Conservation (phyloP, 768 basidiomycete genomes). For the Suillus alpinus region DNA sequence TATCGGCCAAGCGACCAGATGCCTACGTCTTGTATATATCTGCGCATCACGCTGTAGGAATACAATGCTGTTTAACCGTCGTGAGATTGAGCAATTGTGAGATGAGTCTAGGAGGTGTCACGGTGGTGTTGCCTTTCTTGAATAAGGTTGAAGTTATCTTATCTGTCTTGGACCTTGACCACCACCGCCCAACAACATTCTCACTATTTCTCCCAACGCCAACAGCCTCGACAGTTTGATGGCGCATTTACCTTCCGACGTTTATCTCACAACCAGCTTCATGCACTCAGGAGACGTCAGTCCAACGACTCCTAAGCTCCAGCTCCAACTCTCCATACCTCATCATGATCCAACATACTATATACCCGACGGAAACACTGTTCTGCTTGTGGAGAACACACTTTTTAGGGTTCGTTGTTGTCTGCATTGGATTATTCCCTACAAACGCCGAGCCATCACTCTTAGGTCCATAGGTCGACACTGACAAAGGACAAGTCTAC, state of each 20-base stretch:
- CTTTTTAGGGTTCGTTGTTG: constrained; percentile 45
- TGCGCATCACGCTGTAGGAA: constrained; percentile 10
- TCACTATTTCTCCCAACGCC: constrained; percentile 5
- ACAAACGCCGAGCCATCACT: constrained; percentile 17
- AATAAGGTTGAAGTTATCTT: neutral
- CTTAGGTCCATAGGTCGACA: constrained; percentile 39
- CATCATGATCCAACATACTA: constrained; percentile 40
- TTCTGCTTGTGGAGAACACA: constrained; percentile 41
- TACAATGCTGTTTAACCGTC: neutral
- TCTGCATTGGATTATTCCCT: constrained; percentile 4
- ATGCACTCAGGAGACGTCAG: constrained; percentile 32
- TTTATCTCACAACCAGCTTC: constrained; percentile 29
- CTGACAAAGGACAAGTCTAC: constrained; percentile 44
- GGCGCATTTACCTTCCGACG: constrained; percentile 30
- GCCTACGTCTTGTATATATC: constrained; percentile 11
- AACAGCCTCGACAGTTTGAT: constrained; percentile 13
- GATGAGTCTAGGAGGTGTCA: neutral
- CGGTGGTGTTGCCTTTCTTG: neutral
- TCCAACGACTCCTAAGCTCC: constrained; percentile 32
- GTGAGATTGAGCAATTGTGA: neutral
- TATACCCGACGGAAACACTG: constrained; percentile 37
- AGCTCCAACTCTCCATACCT: constrained; percentile 32
- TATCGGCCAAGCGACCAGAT: constrained; percentile 1
- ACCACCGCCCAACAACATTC: constrained; percentile 11
- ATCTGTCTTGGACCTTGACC: constrained; percentile 10